Evolutionary conservation across 345 rosid genomes (phyloP), one percentile per base, ranked within the genome.

Genomic region (Aurinia saxatilis): DNA sequence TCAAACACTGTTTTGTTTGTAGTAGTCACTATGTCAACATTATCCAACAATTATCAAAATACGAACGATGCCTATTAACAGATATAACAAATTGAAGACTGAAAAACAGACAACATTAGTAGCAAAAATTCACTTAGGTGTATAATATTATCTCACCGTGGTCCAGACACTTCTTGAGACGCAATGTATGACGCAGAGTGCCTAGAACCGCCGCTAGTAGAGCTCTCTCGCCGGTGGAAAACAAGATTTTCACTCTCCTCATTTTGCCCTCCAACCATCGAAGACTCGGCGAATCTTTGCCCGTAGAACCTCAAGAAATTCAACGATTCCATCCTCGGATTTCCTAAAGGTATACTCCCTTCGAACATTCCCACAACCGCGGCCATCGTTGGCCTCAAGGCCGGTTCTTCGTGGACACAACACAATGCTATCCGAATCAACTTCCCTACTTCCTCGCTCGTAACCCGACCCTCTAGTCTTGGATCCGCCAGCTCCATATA

Each of bases 161-260:
- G 98, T 4, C 98, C 98, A 2, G 96, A 91, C 39, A 91, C 67
- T 74, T 84, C 85, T 63, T 88, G 95, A 3, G 98, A 88, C 30
- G 95, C 82, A 27, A 86, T 47, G 50, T 82, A 84, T 60, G 95
- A 88, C n/a, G 66, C 55, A 13, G 66, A 61, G 56, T 52, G 63
- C 46, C 52, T 55, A 9, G 76, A 83, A 27, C 70, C 80, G 19
- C 68, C 84, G 12, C 50, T 66, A 57, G 62, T 67, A 21, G 64
- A 72, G 63, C 73, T 73, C 34, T 78, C 64, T 38, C 63, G 64
- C 63, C 75, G 71, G 45, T 66, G 72, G 11, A 76, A 74, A 18
- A 41, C 81, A 65, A 73, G 42, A 31, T 40, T 38, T 25, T 67
- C 70, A 35, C 75, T 75, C 29, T 76, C 80, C 37, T 57, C 68